These are phyloP conservation scores for Alnus glutinosa DNA, from an alignment of 306 rosid species.

Conservation along the genomic window DNA sequence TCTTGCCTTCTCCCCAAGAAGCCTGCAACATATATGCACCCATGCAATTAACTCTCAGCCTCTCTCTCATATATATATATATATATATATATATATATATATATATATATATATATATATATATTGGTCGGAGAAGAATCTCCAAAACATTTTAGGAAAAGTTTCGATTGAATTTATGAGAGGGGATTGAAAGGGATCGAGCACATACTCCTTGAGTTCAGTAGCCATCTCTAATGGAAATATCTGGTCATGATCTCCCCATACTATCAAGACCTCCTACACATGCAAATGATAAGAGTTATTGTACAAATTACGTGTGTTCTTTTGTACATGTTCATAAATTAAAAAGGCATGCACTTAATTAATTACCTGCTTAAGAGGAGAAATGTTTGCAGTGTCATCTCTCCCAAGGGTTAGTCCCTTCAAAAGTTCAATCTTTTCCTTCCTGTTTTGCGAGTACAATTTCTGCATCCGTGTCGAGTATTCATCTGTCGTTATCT, in stretches of 20 bases:
- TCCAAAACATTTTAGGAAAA: too few species aligned
- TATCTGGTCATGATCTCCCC: slow-evolving; percentile 80
- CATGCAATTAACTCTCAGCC: neutral
- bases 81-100: too few species aligned
- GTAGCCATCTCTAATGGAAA: slow-evolving; percentile 70
- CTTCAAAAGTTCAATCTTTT: slow-evolving; percentile 72
- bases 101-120: too few species aligned
- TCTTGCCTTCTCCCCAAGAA: slow-evolving; percentile 54
- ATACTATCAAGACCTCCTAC: slow-evolving; percentile 75
- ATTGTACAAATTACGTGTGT: neutral
- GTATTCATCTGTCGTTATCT: neutral
- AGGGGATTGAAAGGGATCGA: neutral
- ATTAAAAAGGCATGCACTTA: neutral
- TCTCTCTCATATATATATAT: too few species aligned
- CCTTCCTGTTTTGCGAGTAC: slow-evolving; percentile 69
- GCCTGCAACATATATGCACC: slow-evolving; percentile 41
- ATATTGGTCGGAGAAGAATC: too few species aligned
- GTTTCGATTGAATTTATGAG: too few species aligned
- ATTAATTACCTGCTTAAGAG: slow-evolving; percentile 57
- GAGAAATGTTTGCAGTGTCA: slow-evolving; percentile 46
- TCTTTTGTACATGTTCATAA: neutral
- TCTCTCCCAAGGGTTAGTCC: slow-evolving; percentile 62
- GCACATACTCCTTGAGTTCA: slow-evolving; percentile 68
- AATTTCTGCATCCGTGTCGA: slow-evolving; percentile 48
- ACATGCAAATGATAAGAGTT: too few species aligned